phyloP scores from a whole-genome alignment of 768 basidiomycete species.

The Saitozyma podzolica region DNA sequence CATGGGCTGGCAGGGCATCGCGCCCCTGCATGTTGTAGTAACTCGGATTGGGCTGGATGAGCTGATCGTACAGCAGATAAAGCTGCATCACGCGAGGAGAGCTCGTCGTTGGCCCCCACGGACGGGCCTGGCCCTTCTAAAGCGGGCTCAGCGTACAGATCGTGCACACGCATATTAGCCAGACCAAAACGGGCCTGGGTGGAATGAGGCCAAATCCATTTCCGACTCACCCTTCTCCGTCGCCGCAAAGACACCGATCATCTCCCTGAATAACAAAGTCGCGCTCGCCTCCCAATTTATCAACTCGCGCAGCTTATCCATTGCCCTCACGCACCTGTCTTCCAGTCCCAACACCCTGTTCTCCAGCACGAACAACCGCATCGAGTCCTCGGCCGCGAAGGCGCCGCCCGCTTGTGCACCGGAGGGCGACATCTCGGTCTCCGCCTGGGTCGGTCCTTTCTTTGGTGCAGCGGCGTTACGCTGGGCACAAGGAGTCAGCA shows the following conservation, averaged over 20 bases:
- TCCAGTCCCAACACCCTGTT: slow-evolving; percentile 32
- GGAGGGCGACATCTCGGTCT: slow-evolving; percentile 20
- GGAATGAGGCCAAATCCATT: no score
- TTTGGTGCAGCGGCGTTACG: slow-evolving; percentile 42
- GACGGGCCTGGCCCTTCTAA: not conserved
- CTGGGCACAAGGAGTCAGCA: no score
- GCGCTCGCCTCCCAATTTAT: slow-evolving; percentile 35
- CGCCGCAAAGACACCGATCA: slow-evolving; percentile 31
- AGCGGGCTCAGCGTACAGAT: not conserved
- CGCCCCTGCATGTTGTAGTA: no score
- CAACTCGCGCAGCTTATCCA: slow-evolving; percentile 38
- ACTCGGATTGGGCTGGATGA: no score
- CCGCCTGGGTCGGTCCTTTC: no score
- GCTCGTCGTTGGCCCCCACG: no score
- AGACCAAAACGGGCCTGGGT: no score
- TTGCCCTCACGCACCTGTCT: slow-evolving; percentile 27
- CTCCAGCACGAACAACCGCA: slow-evolving; percentile 35
- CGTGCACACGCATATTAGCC: no score
- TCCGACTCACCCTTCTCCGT: no score
- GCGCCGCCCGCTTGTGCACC: not conserved
- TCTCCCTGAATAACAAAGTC: slow-evolving; percentile 35
- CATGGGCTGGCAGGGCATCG: no score
- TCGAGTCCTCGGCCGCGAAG: slow-evolving; percentile 11
- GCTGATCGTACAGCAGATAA: slow-evolving; percentile 26
- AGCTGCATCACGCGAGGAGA: slow-evolving; percentile 30